Conservation (phyloP, 768 basidiomycete genomes). For the Podaxis sp. region DNA sequence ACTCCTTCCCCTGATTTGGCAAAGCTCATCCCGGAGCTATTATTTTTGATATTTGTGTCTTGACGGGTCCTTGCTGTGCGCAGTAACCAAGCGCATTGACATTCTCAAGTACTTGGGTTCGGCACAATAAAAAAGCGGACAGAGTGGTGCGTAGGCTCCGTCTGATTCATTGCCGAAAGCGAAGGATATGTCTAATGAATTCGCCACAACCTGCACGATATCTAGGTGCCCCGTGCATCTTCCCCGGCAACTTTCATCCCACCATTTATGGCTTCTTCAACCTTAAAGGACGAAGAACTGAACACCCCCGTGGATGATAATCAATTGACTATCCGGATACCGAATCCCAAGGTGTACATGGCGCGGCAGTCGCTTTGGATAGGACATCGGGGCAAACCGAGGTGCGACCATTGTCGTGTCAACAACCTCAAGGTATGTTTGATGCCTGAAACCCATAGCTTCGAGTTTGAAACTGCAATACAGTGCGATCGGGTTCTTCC, state of each 20-base stretch:
- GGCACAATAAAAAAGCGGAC: not conserved
- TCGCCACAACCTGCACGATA: not conserved
- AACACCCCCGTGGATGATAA: slow-evolving; percentile 39
- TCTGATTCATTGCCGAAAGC: not conserved
- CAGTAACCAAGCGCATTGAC: not conserved
- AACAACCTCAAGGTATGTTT: slow-evolving; percentile 68
- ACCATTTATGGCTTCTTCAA: slow-evolving; percentile 14
- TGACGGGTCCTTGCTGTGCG: not conserved
- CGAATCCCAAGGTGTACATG: slow-evolving; percentile 66
- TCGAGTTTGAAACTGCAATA: slow-evolving; percentile 15
- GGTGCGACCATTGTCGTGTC: slow-evolving; percentile 71
- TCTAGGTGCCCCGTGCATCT: slow-evolving; percentile 4
- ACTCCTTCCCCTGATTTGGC: slow-evolving; percentile 8
- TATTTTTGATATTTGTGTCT: not conserved
- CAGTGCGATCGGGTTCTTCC: slow-evolving; percentile 74
- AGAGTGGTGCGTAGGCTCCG: slow-evolving; percentile 2
- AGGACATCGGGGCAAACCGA: slow-evolving; percentile 70
- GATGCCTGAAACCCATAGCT: slow-evolving; percentile 7
- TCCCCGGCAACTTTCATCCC: slow-evolving; percentile 5
- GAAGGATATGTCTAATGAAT: not conserved
- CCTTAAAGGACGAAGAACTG: slow-evolving; percentile 29
- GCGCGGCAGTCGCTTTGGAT: slow-evolving; percentile 75
- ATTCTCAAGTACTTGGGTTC: not conserved
- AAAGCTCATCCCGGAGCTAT: not conserved
- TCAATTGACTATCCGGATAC: slow-evolving; percentile 64